Evolutionary conservation across 75 land plant species (phyloP), one percentile per base, ranked within the genome.

Genomic region (Cupressus sempervirens): DNA sequence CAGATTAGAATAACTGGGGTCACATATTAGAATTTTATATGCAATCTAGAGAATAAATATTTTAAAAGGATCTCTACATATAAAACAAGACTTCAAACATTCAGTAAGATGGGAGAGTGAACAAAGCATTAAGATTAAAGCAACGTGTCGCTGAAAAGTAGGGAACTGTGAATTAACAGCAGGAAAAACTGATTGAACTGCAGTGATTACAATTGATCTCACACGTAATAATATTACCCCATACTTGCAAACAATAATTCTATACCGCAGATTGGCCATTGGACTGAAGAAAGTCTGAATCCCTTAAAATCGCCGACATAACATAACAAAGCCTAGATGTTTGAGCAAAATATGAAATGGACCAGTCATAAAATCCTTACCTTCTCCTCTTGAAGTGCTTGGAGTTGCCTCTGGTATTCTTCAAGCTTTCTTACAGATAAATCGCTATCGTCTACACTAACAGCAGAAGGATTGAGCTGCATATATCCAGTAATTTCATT

Each of bases 311-410:
- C 62, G 23, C 62, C 23, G 18, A 20, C 18, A 56, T 56, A 18
- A 14, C 62, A 56, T 56, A 56, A 23, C 23, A 56, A 56, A 56
- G 23, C 62, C 23, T 50, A 50, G 14, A 50, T 0, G 53, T 12
- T 50, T 56, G 62, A 5, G 5, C 67, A n/a, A 82, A 58, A 0
- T 18, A 30, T 80, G 72, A 36, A 50, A 43, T 79, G 41, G 10
- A 52, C 35, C 7, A 30, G 81, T 13, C 12, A 40, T 26, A 29
- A 29, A 52, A 80, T 15, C 10, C 32, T 45, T 32, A 82, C 48
- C 93, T 92, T 92, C 81, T 95, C 97, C 54, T 93, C 91, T 79
- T 94, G 95, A 58, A 95, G 90, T 32, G 84, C 65, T 76, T 89
- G 87, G 16, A 95, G 87, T 77, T 90, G 89, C 29, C 38, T 86